Percentiles rank a stretch among this genome's conserved stretches.
Conservation (phyloP, 352 stramenopile species). For the Phytopythium helicoides region DNA sequence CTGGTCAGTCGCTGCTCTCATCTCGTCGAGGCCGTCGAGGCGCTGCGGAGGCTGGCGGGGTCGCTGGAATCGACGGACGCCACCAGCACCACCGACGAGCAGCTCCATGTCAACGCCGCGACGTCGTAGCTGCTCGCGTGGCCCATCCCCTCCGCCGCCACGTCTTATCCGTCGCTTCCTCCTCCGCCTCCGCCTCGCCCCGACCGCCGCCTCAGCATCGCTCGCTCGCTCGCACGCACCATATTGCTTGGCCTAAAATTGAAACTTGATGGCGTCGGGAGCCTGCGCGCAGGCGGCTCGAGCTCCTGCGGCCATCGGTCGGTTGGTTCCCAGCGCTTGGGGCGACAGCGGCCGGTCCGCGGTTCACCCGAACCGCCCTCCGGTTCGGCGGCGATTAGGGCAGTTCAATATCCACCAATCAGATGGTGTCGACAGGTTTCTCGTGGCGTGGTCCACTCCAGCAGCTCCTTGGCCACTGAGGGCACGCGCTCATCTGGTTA, state of each 20-base stretch:
- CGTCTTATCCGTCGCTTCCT: background rate
- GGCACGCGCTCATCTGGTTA: too few relatives aligned
- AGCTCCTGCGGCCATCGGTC: conserved; percentile 26
- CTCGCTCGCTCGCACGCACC: conserved; percentile 59
- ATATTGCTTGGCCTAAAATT: conserved; percentile 87
- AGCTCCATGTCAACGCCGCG: too few relatives aligned
- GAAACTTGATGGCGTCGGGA: conserved; percentile 81
- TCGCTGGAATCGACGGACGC: too few relatives aligned
- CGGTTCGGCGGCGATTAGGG: too few relatives aligned
- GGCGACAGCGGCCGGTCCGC: background rate
- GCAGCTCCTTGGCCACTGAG: too few relatives aligned
- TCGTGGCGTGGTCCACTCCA: too few relatives aligned
- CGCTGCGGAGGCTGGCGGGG: too few relatives aligned
- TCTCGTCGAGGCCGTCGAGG: too few relatives aligned
- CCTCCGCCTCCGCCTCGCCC: background rate
- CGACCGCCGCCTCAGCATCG: background rate
- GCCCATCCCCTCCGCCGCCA: too few relatives aligned
- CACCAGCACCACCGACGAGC: too few relatives aligned
- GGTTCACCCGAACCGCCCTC: background rate
- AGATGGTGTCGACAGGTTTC: too few relatives aligned
- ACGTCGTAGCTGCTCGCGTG: too few relatives aligned
- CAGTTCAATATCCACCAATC: background rate
- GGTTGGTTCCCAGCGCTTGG: conserved; percentile 51
- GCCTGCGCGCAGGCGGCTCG: conserved; percentile 15
- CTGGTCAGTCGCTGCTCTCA: background rate